These are phyloP conservation scores for Kuraishia cidri DNA, from an alignment of 805 yeast species.

Conservation along the genomic window DNA sequence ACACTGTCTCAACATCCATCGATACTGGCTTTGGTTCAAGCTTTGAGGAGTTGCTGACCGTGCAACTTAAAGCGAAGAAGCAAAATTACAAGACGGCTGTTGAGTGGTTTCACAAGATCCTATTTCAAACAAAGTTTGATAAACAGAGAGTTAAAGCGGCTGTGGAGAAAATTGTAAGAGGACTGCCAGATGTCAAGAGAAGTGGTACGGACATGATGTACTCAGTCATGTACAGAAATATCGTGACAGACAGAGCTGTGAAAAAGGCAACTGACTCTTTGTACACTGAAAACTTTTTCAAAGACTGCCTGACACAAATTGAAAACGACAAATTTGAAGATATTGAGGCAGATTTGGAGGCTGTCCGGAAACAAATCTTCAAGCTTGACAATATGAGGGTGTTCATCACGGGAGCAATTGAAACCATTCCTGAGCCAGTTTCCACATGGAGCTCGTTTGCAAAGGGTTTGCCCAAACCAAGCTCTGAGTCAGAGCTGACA, in stretches of 20 bases:
- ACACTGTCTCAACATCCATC: slow-evolving; percentile 53
- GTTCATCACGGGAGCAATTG: slow-evolving; percentile 62
- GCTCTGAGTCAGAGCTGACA: slow-evolving; percentile 2
- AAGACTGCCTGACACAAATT: slow-evolving; percentile 35
- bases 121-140: slow-evolving; percentile 65
- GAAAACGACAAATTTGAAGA: slow-evolving; percentile 41
- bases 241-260: slow-evolving; percentile 52
- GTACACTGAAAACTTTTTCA: slow-evolving; percentile 50
- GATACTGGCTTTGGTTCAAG: slow-evolving; percentile 48
- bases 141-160: slow-evolving; percentile 60
- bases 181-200: slow-evolving; percentile 56
- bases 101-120: slow-evolving; percentile 63
- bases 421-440: slow-evolving; percentile 43
- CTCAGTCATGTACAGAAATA: slow-evolving; percentile 46
- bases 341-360: slow-evolving; percentile 41
- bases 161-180: slow-evolving; percentile 50
- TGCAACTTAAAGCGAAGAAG: slow-evolving; percentile 52
- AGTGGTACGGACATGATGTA: slow-evolving; percentile 55
- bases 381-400: slow-evolving; percentile 53
- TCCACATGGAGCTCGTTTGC: slow-evolving; percentile 43
- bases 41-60: slow-evolving; percentile 57
- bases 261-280: slow-evolving; percentile 58
- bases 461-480: too few relatives aligned
- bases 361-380: slow-evolving; percentile 42
- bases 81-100: slow-evolving; percentile 61